A percentile compares a stretch with the other conserved stretches of the same genome.
These are phyloP conservation scores for Chloroidium sp. DNA, from an alignment of 163 green algal species.

Conservation along the genomic window DNA sequence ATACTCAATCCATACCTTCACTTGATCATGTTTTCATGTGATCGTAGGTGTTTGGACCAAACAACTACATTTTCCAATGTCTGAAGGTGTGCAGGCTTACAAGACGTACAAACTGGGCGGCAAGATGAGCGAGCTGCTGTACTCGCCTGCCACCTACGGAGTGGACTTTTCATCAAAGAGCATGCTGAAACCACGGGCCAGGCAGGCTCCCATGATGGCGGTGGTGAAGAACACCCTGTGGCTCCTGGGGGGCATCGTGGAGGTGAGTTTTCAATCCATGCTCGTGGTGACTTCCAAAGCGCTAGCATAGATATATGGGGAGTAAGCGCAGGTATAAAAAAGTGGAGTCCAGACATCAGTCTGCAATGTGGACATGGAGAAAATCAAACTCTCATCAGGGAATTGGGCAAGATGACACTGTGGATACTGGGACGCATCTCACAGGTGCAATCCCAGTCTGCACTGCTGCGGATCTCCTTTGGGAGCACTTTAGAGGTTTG, in stretches of 20 bases:
- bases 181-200: constrained; percentile 68
- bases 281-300: too few species aligned
- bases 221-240: constrained; percentile 80
- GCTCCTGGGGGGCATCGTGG: constrained; percentile 89
- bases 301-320: too few species aligned
- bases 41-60: neutral
- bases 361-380: too few species aligned
- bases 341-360: too few species aligned
- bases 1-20: too few species aligned
- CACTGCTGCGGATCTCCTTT: too few species aligned
- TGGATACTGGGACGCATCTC: too few species aligned
- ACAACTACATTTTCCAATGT: neutral
- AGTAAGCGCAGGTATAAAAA: too few species aligned
- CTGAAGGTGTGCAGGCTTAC: constrained; percentile 38
- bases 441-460: too few species aligned
- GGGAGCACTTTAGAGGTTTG: too few species aligned
- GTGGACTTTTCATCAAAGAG: constrained; percentile 64
- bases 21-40: neutral
- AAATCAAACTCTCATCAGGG: too few species aligned
- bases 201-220: constrained; percentile 43
- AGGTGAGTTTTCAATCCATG: constrained; percentile 39
- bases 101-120: constrained; percentile 76
- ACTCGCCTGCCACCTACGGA: constrained; percentile 78
- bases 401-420: too few species aligned
- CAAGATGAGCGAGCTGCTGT: constrained; percentile 80